Conservation (phyloP, 257 asterid species). For the Coffea eugenioides region DNA sequence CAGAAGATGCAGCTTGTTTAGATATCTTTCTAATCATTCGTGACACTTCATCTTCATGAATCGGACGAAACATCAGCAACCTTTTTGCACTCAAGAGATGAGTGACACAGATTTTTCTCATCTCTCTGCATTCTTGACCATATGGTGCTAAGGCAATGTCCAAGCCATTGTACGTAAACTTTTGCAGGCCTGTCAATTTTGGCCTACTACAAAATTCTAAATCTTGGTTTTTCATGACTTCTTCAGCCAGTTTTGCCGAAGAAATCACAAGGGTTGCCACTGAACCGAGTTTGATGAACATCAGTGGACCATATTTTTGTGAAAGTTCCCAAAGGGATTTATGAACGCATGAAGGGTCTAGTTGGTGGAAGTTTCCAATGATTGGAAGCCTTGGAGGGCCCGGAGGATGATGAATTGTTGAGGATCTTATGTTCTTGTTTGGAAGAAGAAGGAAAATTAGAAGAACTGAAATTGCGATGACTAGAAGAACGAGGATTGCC, state of each 20-base stretch:
- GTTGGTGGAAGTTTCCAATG: constrained; percentile 9
- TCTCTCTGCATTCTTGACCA: constrained; percentile 25
- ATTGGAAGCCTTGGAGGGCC: constrained; percentile 2
- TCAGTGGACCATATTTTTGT: constrained; percentile 3
- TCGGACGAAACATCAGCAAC: background rate
- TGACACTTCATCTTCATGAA: background rate
- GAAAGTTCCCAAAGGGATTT: background rate
- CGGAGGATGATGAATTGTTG: background rate
- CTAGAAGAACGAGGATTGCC: background rate
- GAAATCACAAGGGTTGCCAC: background rate
- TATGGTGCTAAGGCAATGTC: constrained; percentile 32
- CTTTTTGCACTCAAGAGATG: constrained; percentile 26
- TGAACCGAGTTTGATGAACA: background rate
- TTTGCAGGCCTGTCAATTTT: background rate
- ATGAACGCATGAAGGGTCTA: background rate
- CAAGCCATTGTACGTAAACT: background rate
- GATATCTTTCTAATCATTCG: background rate
- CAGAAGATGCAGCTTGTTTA: background rate
- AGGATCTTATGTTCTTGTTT: background rate
- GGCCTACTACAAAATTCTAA: constrained; percentile 2
- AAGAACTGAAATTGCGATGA: background rate
- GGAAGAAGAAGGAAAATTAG: background rate
- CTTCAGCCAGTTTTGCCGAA: constrained; percentile 6
- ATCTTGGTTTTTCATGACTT: constrained; percentile 8
- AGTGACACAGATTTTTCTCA: background rate